These are phyloP conservation scores for Claviceps cyperi DNA, from an alignment of 2,329 filamentous ascomycete species.

Conservation along the genomic window DNA sequence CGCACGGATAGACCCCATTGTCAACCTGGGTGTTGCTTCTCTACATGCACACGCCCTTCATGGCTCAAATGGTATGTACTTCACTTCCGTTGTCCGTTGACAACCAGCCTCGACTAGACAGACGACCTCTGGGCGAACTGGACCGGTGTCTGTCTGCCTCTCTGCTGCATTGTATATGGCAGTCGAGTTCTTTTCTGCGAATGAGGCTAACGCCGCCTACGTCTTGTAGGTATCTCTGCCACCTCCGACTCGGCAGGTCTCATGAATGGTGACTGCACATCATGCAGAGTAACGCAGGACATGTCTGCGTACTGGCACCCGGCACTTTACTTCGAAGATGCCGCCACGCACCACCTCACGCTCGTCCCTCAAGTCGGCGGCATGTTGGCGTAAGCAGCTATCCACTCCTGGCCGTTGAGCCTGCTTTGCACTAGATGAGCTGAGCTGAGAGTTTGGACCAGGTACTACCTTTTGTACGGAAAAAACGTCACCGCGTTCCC, in stretches of 20 bases:
- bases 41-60: constrained; percentile 62
- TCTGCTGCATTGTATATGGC: too few species aligned
- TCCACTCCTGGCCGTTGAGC: background rate
- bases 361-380: constrained; percentile 64
- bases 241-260: constrained; percentile 44
- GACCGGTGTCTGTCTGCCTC: too few species aligned
- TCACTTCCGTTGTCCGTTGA: too few species aligned
- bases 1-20: constrained; percentile 63
- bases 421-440: background rate
- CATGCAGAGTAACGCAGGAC: constrained; percentile 66
- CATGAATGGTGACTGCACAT: constrained; percentile 53
- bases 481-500: constrained; percentile 61
- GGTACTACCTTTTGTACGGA: constrained; percentile 71
- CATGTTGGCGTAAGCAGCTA: constrained; percentile 60
- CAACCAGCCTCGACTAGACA: too few species aligned
- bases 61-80: constrained; percentile 56
- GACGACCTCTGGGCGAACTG: too few species aligned
- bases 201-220: background rate
- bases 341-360: constrained; percentile 46
- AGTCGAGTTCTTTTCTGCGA: background rate
- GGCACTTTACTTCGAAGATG: constrained; percentile 60
- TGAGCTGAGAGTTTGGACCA: constrained; percentile 16
- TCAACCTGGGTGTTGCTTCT: constrained; percentile 44
- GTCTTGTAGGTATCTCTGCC: constrained; percentile 45
- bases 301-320: constrained; percentile 85